phyloP scores from a whole-genome alignment of 2,329 filamentous ascomycete species.

The Dactylellina sp. region DNA sequence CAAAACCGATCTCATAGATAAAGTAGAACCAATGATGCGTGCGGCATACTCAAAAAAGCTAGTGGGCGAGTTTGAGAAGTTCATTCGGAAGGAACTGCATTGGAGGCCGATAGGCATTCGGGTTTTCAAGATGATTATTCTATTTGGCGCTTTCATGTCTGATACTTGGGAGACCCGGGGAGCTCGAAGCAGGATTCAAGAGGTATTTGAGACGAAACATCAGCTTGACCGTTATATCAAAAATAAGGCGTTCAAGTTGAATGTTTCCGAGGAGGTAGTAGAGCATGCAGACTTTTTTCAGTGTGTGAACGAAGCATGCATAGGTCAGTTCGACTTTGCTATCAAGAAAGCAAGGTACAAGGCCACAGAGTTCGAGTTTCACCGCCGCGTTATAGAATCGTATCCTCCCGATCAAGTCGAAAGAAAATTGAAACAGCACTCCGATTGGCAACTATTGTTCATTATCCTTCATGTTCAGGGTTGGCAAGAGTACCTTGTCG shows the following conservation, averaged over 20 bases:
- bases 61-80: background rate
- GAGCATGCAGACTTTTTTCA: conserved; percentile 18
- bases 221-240: conserved; percentile 2
- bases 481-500: background rate
- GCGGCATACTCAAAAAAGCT: background rate
- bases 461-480: conserved; percentile 1
- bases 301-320: background rate
- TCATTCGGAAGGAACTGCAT: background rate
- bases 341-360: background rate
- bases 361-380: background rate
- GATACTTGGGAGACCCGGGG: conserved; percentile 10
- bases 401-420: background rate
- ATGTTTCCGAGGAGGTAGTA: conserved; percentile 1
- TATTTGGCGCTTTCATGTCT: conserved; percentile 16
- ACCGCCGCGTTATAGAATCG: background rate
- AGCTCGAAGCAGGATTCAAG: background rate
- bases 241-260: conserved; percentile 2
- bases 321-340: background rate
- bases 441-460: conserved; percentile 24
- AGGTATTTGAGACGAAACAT: background rate
- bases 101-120: background rate
- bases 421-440: background rate
- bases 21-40: background rate
- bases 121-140: conserved; percentile 9
- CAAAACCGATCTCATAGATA: conserved; percentile 20